These are phyloP conservation scores for Cladophialophora carrionii DNA, from an alignment of 2,329 filamentous ascomycete species.

Conservation along the genomic window DNA sequence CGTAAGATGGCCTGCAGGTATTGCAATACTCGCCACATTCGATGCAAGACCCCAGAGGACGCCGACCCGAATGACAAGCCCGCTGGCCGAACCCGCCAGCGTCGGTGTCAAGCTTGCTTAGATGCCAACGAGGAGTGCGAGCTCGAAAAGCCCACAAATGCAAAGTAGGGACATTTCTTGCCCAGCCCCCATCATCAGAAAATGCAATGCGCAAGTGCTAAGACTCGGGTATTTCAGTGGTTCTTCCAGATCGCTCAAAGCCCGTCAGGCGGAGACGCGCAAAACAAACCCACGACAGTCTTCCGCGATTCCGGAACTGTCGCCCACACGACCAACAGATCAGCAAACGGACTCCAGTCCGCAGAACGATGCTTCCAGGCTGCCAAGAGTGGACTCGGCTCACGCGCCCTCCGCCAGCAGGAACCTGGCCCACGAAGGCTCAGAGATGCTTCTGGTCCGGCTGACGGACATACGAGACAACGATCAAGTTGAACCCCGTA, in stretches of 20 bases:
- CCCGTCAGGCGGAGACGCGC: slow-evolving; percentile 1
- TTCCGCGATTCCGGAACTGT: slow-evolving; percentile 14
- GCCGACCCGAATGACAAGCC: slow-evolving; percentile 4
- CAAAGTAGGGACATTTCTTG: slow-evolving; percentile 16
- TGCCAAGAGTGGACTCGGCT: slow-evolving; percentile 1
- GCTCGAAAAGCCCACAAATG: slow-evolving; percentile 17
- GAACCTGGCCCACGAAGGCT: slow-evolving; percentile 20
- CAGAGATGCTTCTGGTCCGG: slow-evolving; percentile 25
- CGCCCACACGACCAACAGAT: slow-evolving; percentile 17
- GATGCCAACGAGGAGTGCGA: slow-evolving; percentile 25
- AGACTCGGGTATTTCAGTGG: not conserved
- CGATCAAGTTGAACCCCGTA: slow-evolving; percentile 2
- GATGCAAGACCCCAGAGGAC: slow-evolving; percentile 28
- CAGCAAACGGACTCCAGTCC: slow-evolving; percentile 2
- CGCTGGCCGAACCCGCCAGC: slow-evolving; percentile 8
- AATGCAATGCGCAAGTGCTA: slow-evolving; percentile 12
- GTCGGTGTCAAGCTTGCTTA: slow-evolving; percentile 26
- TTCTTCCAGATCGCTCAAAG: slow-evolving; percentile 13
- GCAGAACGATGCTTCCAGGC: slow-evolving; percentile 9
- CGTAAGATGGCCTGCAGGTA: slow-evolving; percentile 27
- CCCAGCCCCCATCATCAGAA: slow-evolving; percentile 4
- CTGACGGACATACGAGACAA: slow-evolving; percentile 21
- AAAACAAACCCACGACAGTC: slow-evolving; percentile 12
- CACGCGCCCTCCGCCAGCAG: slow-evolving; percentile 15
- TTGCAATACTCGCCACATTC: slow-evolving; percentile 27